Evolutionary conservation across 225 moss, liverwort and hornwort genomes (phyloP).

Genomic region (Takakia lepidozioides): DNA sequence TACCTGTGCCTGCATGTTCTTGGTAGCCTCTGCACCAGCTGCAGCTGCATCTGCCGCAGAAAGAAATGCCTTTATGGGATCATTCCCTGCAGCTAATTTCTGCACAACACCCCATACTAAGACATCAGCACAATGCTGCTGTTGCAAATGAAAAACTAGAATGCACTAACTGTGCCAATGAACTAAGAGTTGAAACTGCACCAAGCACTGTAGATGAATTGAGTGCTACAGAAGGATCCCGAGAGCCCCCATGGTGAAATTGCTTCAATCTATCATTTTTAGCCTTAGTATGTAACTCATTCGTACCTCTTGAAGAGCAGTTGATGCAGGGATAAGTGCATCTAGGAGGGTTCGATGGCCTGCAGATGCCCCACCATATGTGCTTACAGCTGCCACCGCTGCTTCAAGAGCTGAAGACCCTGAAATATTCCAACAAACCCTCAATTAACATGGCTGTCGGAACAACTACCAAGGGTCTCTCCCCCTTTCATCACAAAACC

Average conservation of each 20-base stretch:
- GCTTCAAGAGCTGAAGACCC: slow-evolving; percentile 81
- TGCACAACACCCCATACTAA: slow-evolving; percentile 18
- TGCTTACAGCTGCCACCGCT: slow-evolving; percentile 63
- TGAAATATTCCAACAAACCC: slow-evolving; percentile 13
- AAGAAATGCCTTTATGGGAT: slow-evolving; percentile 50
- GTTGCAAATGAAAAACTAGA: no score
- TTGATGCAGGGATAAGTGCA: slow-evolving; percentile 81
- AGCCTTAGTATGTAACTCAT: no score
- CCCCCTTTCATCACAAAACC: no score
- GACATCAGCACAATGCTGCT: background rate
- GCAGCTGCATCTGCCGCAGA: slow-evolving; percentile 65
- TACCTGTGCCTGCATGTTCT: slow-evolving; percentile 78
- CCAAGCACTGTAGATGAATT: no score
- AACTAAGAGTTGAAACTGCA: no score
- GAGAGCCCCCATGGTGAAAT: no score
- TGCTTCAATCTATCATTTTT: no score
- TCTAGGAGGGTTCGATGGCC: slow-evolving; percentile 89
- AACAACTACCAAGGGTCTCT: no score
- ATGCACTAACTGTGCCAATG: no score
- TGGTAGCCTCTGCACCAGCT: slow-evolving; percentile 71
- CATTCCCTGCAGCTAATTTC: slow-evolving; percentile 60
- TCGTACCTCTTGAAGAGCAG: slow-evolving; percentile 54
- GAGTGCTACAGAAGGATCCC: no score
- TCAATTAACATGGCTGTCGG: no score
- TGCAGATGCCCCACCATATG: slow-evolving; percentile 79